Evolutionary conservation across 2,329 filamentous ascomycete species (phyloP).

Genomic region (Aspergillus jensenii): DNA sequence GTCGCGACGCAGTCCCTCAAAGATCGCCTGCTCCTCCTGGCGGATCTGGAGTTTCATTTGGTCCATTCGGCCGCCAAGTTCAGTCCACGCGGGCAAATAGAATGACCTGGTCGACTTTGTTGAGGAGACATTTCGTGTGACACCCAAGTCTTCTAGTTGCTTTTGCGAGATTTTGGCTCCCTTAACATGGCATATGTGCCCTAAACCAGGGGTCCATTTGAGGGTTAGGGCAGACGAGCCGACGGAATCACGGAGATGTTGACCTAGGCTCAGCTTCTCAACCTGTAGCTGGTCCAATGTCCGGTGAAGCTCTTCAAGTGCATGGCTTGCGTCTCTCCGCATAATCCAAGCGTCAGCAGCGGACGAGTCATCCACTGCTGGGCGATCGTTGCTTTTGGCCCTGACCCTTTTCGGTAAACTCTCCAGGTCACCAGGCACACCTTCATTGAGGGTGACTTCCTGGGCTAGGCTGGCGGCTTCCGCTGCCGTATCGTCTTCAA

Average conservation of each 20-base stretch:
- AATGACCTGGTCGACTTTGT: conserved; percentile 85
- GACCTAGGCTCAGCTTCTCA: conserved; percentile 62
- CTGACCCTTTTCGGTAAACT: conserved; percentile 54
- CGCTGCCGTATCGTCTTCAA: conserved; percentile 69
- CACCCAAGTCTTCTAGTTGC: conserved; percentile 42
- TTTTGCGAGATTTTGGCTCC: conserved; percentile 65
- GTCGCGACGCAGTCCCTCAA: conserved; percentile 68
- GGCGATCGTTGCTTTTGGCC: conserved; percentile 26
- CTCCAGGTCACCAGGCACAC: conserved; percentile 56
- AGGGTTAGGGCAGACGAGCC: conserved; percentile 67
- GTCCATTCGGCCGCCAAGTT: conserved; percentile 76
- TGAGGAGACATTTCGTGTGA: conserved; percentile 65
- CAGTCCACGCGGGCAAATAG: conserved; percentile 79
- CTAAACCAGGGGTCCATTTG: conserved; percentile 81
- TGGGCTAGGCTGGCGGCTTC: conserved; percentile 73
- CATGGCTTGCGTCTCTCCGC: conserved; percentile 64
- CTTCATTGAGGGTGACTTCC: conserved; percentile 67
- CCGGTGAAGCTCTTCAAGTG: conserved; percentile 66
- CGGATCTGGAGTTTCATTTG: conserved; percentile 75
- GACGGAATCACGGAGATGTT: conserved; percentile 62
- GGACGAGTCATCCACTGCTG: conserved; percentile 34
- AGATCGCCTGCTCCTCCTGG: conserved; percentile 78
- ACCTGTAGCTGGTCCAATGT: conserved; percentile 60
- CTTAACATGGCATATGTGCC: conserved; percentile 88
- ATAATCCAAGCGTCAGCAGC: conserved; percentile 62